A percentile compares a stretch with the other conserved stretches of the same genome.
These are phyloP conservation scores for Fraxinus angustifolia DNA, from an alignment of 305 asterid genomes.

Conservation along the genomic window DNA sequence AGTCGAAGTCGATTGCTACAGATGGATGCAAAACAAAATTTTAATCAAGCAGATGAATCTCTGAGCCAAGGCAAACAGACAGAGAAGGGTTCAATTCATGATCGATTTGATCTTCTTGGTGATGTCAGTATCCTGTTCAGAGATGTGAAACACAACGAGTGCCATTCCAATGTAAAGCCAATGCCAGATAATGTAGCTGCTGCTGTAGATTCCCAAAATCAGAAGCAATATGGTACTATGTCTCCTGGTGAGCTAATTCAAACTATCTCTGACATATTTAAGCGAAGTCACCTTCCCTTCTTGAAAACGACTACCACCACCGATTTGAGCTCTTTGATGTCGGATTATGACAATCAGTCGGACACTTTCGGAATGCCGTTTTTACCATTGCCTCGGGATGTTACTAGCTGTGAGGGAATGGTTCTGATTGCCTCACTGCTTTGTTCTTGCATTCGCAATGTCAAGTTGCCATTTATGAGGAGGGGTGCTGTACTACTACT, in stretches of 20 bases:
- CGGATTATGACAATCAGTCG: constrained; percentile 76
- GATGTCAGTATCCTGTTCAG: constrained; percentile 61
- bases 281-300: constrained; percentile 78
- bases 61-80: constrained; percentile 38
- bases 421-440: constrained; percentile 92
- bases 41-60: constrained; percentile 32
- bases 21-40: constrained; percentile 34
- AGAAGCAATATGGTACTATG: constrained; percentile 47
- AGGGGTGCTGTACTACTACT: constrained; percentile 85
- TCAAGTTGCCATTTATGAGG: constrained; percentile 86
- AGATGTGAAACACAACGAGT: constrained; percentile 61
- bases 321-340: constrained; percentile 60
- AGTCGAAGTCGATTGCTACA: constrained; percentile 31
- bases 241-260: constrained; percentile 80
- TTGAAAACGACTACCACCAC: constrained; percentile 63
- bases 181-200: constrained; percentile 42
- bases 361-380: constrained; percentile 91
- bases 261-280: constrained; percentile 60
- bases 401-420: constrained; percentile 94
- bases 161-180: constrained; percentile 38
- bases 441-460: constrained; percentile 94
- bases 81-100: constrained; percentile 49
- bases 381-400: constrained; percentile 79
- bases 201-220: constrained; percentile 40
- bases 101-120: constrained; percentile 69